phyloP scores from a whole-genome alignment of 164 flowering plant species.

The Vitis vinifera region ASM3070453v1 NC_081818.1:24450001-24450500 shows the following conservation, averaged over 20 bases:
- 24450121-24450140: too few relatives aligned
- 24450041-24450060: too few relatives aligned
- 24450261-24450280: conserved; percentile 15
- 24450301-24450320: conserved; percentile 30
- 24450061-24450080: too few relatives aligned
- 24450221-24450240: conserved; percentile 12
- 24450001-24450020: too few relatives aligned
- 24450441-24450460: conserved; percentile 33
- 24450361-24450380: conserved; percentile 11
- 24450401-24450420: conserved; percentile 11
- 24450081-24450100: too few relatives aligned
- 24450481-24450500: conserved; percentile 36
- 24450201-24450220: too few relatives aligned
- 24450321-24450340: conserved; percentile 27
- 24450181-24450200: too few relatives aligned
- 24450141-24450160: background rate
- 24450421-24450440: conserved; percentile 31
- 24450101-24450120: too few relatives aligned
- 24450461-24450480: conserved; percentile 33
- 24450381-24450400: conserved; percentile 14
- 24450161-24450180: too few relatives aligned
- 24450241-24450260: conserved; percentile 20
- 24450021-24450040: too few relatives aligned
- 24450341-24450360: conserved; percentile 17
- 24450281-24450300: conserved; percentile 17